These are phyloP conservation scores for Phytopythium sindhum DNA, from an alignment of 352 stramenopile genomes.

Conservation along the genomic window DNA sequence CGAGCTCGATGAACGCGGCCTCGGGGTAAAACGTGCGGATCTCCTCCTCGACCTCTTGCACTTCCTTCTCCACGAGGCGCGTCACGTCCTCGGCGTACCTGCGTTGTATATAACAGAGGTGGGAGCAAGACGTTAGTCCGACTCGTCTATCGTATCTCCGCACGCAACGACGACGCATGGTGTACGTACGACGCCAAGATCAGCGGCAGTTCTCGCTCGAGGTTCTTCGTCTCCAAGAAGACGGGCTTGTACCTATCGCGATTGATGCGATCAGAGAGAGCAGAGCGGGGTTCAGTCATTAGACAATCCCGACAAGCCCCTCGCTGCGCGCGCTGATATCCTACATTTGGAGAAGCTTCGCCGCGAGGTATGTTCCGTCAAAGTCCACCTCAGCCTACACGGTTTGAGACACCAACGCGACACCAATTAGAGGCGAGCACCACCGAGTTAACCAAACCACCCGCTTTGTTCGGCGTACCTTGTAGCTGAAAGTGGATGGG, in stretches of 20 bases:
- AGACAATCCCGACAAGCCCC: not conserved
- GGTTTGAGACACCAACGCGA: not conserved
- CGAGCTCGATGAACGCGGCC: slow-evolving; percentile 96
- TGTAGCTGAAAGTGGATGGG: slow-evolving; percentile 98
- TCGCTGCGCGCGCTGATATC: slow-evolving; percentile 1
- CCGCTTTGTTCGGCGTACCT: slow-evolving; percentile 43
- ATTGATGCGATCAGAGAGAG: slow-evolving; percentile 8
- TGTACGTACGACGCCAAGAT: slow-evolving; percentile 89
- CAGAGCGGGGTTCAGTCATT: slow-evolving; percentile 10
- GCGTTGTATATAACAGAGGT: not conserved
- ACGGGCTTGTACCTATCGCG: slow-evolving; percentile 88
- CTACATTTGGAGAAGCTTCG: slow-evolving; percentile 90
- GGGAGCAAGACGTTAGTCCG: not conserved
- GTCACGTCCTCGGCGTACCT: slow-evolving; percentile 95
- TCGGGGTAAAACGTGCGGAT: slow-evolving; percentile 92
- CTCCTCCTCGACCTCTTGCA: slow-evolving; percentile 94
- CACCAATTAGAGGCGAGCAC: not conserved
- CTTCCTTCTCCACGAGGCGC: slow-evolving; percentile 93
- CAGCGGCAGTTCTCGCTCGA: slow-evolving; percentile 92
- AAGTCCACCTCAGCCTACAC: slow-evolving; percentile 96
- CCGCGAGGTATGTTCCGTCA: slow-evolving; percentile 97
- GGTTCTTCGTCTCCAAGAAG: slow-evolving; percentile 88
- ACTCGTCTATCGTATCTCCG: not conserved
- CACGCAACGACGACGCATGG: not conserved
- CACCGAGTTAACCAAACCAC: too few species aligned